A percentile compares a stretch with the other conserved stretches of the same genome.
Evolutionary conservation across 2,329 filamentous ascomycete species (phyloP).

Genomic region (Chrysoporthe cubensis): DNA sequence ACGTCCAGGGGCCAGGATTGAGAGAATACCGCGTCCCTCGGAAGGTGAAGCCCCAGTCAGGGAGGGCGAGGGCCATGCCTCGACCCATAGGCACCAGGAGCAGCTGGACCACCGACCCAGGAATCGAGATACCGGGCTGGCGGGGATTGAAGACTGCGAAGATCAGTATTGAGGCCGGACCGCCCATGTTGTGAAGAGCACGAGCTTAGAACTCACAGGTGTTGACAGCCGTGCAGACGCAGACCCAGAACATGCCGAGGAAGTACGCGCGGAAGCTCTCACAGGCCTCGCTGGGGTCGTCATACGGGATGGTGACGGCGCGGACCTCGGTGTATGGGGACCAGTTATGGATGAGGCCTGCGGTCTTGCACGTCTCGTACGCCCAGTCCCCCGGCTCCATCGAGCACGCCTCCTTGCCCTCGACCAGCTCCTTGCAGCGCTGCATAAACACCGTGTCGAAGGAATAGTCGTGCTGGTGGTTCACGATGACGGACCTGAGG

Average conservation of each 20-base stretch:
- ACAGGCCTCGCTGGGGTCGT: not conserved
- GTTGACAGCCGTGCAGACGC: constrained; percentile 14
- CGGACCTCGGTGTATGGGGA: constrained; percentile 24
- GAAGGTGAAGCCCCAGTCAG: constrained; percentile 18
- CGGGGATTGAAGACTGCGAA: constrained; percentile 18
- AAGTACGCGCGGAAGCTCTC: constrained; percentile 12
- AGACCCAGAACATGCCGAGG: constrained; percentile 12
- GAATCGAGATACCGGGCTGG: constrained; percentile 26
- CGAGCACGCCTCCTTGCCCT: constrained; percentile 34
- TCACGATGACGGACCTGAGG: constrained; percentile 29
- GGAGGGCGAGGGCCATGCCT: constrained; percentile 13
- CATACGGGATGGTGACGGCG: constrained; percentile 3
- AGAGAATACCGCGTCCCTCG: constrained; percentile 18
- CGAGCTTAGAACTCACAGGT: not conserved
- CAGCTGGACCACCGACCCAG: constrained; percentile 23
- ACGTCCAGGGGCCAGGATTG: constrained; percentile 25
- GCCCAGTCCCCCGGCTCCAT: constrained; percentile 37
- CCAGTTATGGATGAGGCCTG: constrained; percentile 26
- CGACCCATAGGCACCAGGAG: constrained; percentile 24
- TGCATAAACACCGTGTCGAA: constrained; percentile 34
- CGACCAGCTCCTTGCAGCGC: constrained; percentile 31
- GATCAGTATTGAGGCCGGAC: not conserved
- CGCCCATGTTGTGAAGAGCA: not conserved
- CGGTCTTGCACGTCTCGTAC: constrained; percentile 35
- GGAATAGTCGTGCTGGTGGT: constrained; percentile 36